Percentiles rank a stretch among this genome's conserved stretches.
Evolutionary conservation across 1,284 basidiomycete species (phyloP).

Genomic region (Heterobasidion annosum): DNA sequence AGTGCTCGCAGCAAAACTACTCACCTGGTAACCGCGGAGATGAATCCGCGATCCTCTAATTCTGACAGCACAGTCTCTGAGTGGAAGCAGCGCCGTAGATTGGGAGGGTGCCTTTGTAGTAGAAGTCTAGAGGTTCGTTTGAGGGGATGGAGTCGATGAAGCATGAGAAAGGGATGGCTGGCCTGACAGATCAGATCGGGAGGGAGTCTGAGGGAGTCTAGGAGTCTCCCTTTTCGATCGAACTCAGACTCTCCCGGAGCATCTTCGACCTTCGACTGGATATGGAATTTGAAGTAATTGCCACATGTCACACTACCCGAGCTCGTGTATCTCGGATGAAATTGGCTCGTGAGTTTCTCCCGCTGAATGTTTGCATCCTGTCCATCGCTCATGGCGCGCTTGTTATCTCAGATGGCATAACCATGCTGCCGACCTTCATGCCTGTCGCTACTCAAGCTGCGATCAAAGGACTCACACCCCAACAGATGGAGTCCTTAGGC

Average conservation of each 20-base stretch:
- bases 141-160: background rate
- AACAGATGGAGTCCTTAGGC: constrained; percentile 74
- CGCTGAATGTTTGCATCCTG: background rate
- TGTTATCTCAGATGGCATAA: constrained; percentile 53
- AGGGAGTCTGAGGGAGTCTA: too few relatives aligned
- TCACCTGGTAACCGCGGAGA: constrained; percentile 37
- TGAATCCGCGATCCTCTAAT: constrained; percentile 33
- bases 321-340: constrained; percentile 75
- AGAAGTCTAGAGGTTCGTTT: background rate
- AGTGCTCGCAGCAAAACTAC: constrained; percentile 1
- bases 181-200: background rate
- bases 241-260: too few relatives aligned
- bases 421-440: constrained; percentile 83
- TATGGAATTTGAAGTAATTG: constrained; percentile 76
- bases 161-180: background rate
- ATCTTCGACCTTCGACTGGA: too few relatives aligned
- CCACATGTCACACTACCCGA: constrained; percentile 66
- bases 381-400: background rate
- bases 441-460: constrained; percentile 84
- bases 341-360: constrained; percentile 47
- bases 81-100: constrained; percentile 1
- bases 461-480: constrained; percentile 78
- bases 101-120: background rate
- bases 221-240: too few relatives aligned
- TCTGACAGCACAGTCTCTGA: constrained; percentile 20